A percentile compares a stretch with the other conserved stretches of the same genome.
Conservation (phyloP, 1,139 yeast species). For the Scheffersomyces illinoinensis region DNA sequence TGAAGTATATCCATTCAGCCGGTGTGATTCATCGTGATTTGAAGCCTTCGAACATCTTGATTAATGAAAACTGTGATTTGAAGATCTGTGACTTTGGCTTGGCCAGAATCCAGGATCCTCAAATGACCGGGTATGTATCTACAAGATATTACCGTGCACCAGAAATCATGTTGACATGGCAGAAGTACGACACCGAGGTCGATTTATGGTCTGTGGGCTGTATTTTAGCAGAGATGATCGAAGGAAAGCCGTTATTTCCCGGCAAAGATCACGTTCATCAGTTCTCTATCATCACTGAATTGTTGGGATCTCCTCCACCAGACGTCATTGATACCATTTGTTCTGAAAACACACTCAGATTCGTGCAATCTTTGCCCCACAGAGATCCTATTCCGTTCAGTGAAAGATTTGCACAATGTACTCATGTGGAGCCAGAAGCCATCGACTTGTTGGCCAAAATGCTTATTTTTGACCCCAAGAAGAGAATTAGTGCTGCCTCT, state of each 20-base stretch:
- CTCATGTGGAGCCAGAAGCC: conserved; percentile 88
- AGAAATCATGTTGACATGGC: conserved; percentile 99
- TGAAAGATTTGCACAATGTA: conserved; percentile 66
- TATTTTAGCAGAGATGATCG: conserved; percentile 97
- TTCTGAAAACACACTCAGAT: conserved; percentile 90
- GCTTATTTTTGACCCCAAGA: conserved; percentile 93
- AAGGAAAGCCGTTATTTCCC: conserved; percentile 97
- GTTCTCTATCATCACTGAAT: conserved; percentile 92
- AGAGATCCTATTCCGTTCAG: conserved; percentile 88
- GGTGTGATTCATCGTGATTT: conserved; percentile 33
- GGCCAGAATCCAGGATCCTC: conserved; percentile 97
- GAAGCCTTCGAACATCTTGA: conserved; percentile 28
- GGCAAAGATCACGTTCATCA: conserved; percentile 99
- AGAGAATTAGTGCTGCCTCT: conserved; percentile 89
- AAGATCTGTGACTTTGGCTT: conserved; percentile 48
- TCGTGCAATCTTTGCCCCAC: conserved; percentile 91
- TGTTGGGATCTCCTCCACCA: conserved; percentile 93
- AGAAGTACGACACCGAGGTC: conserved; percentile 96
- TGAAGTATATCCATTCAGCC: conserved; percentile 29
- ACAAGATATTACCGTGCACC: conserved; percentile 98
- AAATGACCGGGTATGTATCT: conserved; percentile 98
- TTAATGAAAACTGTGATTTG: conserved; percentile 31
- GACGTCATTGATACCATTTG: conserved; percentile 96
- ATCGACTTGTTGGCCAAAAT: conserved; percentile 84
- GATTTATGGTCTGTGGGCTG: conserved; percentile 99